Evolutionary conservation across 1,284 basidiomycete genomes (phyloP), one percentile per base, ranked within the genome.

Genomic region (Hypsizygus ulmarius): DNA sequence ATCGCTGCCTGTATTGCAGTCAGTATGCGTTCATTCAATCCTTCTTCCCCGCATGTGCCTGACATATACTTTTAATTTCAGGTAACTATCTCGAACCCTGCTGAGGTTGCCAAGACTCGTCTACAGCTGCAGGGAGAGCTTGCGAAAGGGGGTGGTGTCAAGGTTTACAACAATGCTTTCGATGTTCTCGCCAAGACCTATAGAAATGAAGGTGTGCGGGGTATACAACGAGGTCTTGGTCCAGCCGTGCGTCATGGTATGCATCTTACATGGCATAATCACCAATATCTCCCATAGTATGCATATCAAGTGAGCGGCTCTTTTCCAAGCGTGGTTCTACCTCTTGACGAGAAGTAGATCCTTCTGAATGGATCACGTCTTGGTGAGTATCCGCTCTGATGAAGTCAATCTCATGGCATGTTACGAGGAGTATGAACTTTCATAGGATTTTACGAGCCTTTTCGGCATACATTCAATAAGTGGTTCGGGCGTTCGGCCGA

Each of bases 61-160:
- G 18, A 32, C 54, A 40, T 37, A 39, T 25, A 19, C 39, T n/a
- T 36, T 8, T 1, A 34, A 45, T 18, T 47, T 16, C 56, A 90
- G 88, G 88, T 91, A 39, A 91, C 88, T 8, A 71, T 91, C 49
- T 90, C 88, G 5, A 91, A 91, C 59, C 87, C 87, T 45, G 88
- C 91, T 8, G 94, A 97, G 63, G 93, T 97, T 27, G 89, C 90
- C 49, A 97, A 97, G 70, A 97, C 94, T 29, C 85, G 95, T 50
- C 70, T 98, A 45, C 94, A 97, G 64, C 78, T 98, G 16, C 93
- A 97, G 65, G 95, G 94, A 16, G 94, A 98, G 69, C 80, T 97
- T 11, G 81, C 87, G 32, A 90, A 87, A 63, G 76, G 71, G 12
- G 84, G 87, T 10, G 80, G 78, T 6, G 66, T 78, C 53, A 87